A percentile compares a stretch with the other conserved stretches of the same genome.
phyloP scores from a whole-genome alignment of 2,329 filamentous ascomycete species.

The Aspergillus sp. region DNA sequence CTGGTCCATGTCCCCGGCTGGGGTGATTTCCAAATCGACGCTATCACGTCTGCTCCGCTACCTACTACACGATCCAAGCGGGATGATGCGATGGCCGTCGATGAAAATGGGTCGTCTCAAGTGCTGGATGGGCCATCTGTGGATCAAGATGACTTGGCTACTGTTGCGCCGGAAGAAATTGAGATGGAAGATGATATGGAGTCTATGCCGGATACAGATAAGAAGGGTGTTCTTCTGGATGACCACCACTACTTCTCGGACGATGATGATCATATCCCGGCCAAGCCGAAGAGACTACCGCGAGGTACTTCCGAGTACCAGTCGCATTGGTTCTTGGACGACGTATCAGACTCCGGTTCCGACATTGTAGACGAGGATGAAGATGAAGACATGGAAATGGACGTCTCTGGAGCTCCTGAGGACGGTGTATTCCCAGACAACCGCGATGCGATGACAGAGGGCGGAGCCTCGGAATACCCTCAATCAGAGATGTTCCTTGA shows the following conservation, averaged over 20 bases:
- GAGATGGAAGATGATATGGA: conserved; percentile 70
- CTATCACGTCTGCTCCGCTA: conserved; percentile 76
- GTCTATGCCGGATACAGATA: conserved; percentile 54
- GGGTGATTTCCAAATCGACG: conserved; percentile 90
- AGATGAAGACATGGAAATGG: conserved; percentile 53
- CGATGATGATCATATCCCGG: conserved; percentile 64
- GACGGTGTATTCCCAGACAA: conserved; percentile 69
- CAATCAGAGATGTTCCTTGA: conserved; percentile 91
- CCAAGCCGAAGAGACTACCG: conserved; percentile 72
- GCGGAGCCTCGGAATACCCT: conserved; percentile 81
- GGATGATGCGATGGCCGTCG: conserved; percentile 66
- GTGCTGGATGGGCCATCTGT: conserved; percentile 70
- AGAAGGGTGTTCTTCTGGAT: conserved; percentile 88
- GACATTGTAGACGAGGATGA: conserved; percentile 71
- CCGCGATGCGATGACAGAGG: conserved; percentile 67
- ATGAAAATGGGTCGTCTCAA: conserved; percentile 52
- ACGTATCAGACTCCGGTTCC: conserved; percentile 80
- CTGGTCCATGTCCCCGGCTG: conserved; percentile 89
- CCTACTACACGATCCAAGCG: conserved; percentile 54
- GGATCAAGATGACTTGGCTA: conserved; percentile 78
- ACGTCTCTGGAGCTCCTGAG: conserved; percentile 66
- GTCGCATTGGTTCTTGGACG: conserved; percentile 85
- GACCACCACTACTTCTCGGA: conserved; percentile 99
- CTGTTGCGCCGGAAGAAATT: conserved; percentile 82
- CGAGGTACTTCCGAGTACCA: conserved; percentile 94